Evolutionary conservation across 1,284 basidiomycete species (phyloP), one percentile per base, ranked within the genome.

Genomic region (Apiotrichum siamense): DNA sequence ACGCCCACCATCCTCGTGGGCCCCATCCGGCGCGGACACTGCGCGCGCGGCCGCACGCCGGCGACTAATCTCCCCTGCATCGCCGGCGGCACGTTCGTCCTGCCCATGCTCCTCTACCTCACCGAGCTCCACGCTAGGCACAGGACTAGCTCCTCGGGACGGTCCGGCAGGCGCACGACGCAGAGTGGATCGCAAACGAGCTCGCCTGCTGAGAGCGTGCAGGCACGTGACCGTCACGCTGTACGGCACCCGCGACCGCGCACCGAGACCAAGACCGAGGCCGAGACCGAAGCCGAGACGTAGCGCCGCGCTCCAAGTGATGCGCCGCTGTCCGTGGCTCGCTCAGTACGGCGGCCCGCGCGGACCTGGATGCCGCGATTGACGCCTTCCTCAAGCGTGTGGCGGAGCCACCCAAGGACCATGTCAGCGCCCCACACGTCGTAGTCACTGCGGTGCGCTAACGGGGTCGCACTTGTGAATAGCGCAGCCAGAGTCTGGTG

Each of bases 1-100:
- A 61, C 60, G 3, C 57, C 59, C 4, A 54, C 64, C 23, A 65
- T 67, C 44, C 48, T 67, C 15, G 62, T 60, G 1, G 65, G 65
- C 7, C n/a, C 59, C 65, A 6, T 65, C 64, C 38, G 65, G 65
- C 32, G 45, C 27, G 2, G 47, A 63, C 33, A 57, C 61, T 36
- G 40, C n/a, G n/a, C 54, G 9, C 40, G 42, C 13, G 32, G 43
- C 29, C 46, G 45, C 31, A 24, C 47, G 2, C 42, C 36, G 11
- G 15, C 13, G 5, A 48, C 51, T 23, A 63, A 62, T 44, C 81
- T 67, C n/a, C 56, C 65, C n/a, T 60, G 58, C 43, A 52, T 67
- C 15, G 62, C 65, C 1, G 65, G 65, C 18, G 65, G 65, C 39
- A 58, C 60, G 2, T 67, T 60, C 24, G 65, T 65, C 31, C 50